Evolutionary conservation across 345 rosid genomes (phyloP).

Genomic region (Corchorus capsularis): DNA sequence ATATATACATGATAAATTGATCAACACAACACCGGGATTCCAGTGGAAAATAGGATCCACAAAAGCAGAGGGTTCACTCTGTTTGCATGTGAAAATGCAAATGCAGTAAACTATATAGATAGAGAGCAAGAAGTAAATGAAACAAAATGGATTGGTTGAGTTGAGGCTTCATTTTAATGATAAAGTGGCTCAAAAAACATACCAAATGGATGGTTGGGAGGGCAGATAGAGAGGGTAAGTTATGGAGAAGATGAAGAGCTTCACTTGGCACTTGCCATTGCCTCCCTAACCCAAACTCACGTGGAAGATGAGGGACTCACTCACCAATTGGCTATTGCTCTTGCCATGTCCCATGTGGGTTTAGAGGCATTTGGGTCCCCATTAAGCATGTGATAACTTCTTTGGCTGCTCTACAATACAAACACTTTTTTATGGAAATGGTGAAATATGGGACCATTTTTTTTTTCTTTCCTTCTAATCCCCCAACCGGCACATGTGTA

Average conservation of each 20-base stretch:
- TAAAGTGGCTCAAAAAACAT: background rate
- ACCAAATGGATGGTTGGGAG: background rate
- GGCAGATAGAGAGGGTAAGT: background rate
- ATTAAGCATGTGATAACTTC: constrained; percentile 25
- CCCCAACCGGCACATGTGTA: background rate
- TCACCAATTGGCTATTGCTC: background rate
- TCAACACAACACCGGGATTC: background rate
- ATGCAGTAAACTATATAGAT: background rate
- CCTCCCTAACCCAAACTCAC: background rate
- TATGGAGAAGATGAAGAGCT: background rate
- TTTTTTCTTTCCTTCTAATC: background rate
- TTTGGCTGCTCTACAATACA: background rate
- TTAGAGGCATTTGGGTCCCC: constrained; percentile 19
- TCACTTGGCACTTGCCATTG: too few species aligned
- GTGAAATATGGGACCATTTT: background rate
- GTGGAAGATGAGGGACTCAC: constrained; percentile 7
- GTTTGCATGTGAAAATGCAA: background rate
- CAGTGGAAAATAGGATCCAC: background rate
- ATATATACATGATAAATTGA: background rate
- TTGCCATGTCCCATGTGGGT: constrained; percentile 38
- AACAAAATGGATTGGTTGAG: background rate
- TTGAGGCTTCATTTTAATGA: background rate
- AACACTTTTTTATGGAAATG: background rate
- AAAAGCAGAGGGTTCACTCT: background rate
- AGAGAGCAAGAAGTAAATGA: background rate